Evolutionary conservation across 2,329 filamentous ascomycete genomes (phyloP), one percentile per base, ranked within the genome.

Genomic region (Colletotrichum falcatum): DNA sequence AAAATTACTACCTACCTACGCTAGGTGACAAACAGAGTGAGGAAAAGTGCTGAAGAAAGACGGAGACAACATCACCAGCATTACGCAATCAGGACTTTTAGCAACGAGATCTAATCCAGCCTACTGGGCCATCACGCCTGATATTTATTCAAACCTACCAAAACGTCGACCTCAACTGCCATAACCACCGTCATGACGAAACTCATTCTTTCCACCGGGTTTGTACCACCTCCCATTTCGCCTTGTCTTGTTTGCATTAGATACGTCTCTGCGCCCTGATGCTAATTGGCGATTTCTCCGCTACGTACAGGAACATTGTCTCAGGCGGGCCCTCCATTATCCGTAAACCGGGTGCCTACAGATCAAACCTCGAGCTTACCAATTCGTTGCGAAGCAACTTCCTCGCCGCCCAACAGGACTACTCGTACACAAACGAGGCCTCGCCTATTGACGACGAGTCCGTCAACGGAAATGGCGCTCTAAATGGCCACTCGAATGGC

Each of bases 341-440:
- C 80, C 91, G 94, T 73, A 93, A 93, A 77, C 90, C 91, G 20
- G 88, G 91, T 71, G 89, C 89, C 74, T 91, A 91, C 78, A 94
- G 95, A 79, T 98, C 95, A 65, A 98, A 98, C 79, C 91, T 95
- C 76, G 96, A 99, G 82, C 89, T 99, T 75, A 92, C 94, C 74
- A 95, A 94, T 77, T 94, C 94, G 3, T 88, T 99, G 23, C 92
- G 93, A 76, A 90, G 91, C 78, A 97, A 95, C 81, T 94, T 98
- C 79, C 80, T 89, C 63, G 89, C 91, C 37, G 91, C 92, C 48
- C 92, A 94, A 79, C 84, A 91, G 77, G 89, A 90, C 74, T 88
- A 89, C 73, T 80, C 78, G 44, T 76, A 73, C 65, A 78, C 72
- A 58, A 76, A 59, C 18, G 66, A 71, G 48, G 54, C 73, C 65